Evolutionary conservation across 345 rosid species (phyloP).

Genomic region (Lagerstroemia speciosa): DNA sequence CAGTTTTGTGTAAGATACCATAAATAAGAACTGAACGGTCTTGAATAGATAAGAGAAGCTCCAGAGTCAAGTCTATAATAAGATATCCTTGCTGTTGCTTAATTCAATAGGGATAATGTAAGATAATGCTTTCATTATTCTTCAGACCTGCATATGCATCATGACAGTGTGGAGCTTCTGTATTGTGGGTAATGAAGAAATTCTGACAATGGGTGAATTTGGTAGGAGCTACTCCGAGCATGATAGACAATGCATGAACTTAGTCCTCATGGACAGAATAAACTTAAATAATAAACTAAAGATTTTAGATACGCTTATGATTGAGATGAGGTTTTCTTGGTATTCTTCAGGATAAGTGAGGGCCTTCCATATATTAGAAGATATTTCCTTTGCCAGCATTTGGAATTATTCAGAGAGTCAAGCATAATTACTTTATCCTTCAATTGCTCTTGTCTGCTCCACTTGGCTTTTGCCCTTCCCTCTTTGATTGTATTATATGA

Average conservation of each 20-base stretch:
- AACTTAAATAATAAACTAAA: background rate
- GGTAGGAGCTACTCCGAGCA: background rate
- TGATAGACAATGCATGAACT: background rate
- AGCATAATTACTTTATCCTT: background rate
- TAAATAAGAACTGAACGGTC: background rate
- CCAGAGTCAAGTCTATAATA: background rate
- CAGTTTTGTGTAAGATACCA: background rate
- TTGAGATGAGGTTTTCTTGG: background rate
- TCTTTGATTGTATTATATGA: background rate
- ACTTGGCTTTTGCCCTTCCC: background rate
- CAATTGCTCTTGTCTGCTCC: background rate
- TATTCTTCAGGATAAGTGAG: background rate
- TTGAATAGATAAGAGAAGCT: background rate
- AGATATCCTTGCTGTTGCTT: background rate
- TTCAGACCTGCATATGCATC: background rate
- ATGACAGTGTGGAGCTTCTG: background rate
- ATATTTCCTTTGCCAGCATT: background rate
- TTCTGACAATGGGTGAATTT: background rate
- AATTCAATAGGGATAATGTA: background rate
- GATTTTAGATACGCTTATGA: background rate
- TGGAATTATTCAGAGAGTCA: background rate
- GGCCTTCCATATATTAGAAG: background rate
- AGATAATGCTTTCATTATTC: background rate
- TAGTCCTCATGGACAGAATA: background rate
- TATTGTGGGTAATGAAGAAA: background rate